Conservation (phyloP, 1,284 basidiomycete species). For the Leccinum fuscescens region DNA sequence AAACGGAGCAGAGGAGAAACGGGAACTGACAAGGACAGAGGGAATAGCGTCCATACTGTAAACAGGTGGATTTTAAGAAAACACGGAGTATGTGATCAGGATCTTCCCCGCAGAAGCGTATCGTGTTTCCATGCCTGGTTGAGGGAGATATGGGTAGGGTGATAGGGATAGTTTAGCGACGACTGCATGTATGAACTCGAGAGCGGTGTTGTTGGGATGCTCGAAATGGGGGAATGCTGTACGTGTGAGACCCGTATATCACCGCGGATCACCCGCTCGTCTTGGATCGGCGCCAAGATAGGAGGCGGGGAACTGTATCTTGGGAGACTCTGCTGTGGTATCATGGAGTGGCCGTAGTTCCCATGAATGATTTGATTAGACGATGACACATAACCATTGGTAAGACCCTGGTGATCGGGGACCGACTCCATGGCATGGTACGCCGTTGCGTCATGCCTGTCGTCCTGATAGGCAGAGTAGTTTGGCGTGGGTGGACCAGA, state of each 20-base stretch:
- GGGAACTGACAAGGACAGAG: constrained; percentile 4
- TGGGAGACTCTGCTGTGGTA: constrained; percentile 29
- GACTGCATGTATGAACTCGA: constrained; percentile 41
- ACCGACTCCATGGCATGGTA: constrained; percentile 31
- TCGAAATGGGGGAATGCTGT: constrained; percentile 36
- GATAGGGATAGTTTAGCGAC: constrained; percentile 39
- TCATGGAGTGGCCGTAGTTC: constrained; percentile 31
- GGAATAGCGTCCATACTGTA: not conserved
- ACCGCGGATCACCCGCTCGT: constrained; percentile 40
- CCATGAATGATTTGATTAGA: constrained; percentile 34
- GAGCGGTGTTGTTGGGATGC: constrained; percentile 28
- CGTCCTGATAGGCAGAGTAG: constrained; percentile 46
- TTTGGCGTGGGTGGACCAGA: constrained; percentile 51
- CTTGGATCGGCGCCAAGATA: constrained; percentile 53
- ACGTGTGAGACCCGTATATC: constrained; percentile 33
- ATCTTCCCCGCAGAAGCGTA: constrained; percentile 30
- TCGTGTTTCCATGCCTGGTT: constrained; percentile 33
- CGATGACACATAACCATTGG: constrained; percentile 33
- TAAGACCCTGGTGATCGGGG: constrained; percentile 27
- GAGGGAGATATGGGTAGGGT: constrained; percentile 32
- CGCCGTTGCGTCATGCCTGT: constrained; percentile 36
- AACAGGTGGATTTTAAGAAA: not conserved
- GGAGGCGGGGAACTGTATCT: constrained; percentile 54
- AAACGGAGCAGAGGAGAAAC: constrained; percentile 2
- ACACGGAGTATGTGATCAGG: constrained; percentile 14